Evolutionary conservation across 164 flowering plant species (phyloP).

Genomic region (Vitis rupestris): DNA sequence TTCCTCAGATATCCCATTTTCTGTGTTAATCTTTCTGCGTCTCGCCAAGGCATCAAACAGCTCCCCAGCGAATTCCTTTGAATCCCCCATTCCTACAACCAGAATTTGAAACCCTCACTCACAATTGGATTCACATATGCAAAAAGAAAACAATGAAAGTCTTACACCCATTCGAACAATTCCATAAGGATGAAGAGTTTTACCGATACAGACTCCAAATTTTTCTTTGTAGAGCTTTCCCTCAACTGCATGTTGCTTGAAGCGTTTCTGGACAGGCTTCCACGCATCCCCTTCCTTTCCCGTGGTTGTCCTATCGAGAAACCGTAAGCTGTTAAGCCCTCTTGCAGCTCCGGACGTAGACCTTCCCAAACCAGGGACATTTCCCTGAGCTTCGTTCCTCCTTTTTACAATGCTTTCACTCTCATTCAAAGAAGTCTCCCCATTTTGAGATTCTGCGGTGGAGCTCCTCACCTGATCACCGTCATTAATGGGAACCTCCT

Average conservation of each 20-base stretch:
- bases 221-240: conserved; percentile 60
- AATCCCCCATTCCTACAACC: conserved; percentile 75
- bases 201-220: conserved; percentile 83
- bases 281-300: conserved; percentile 81
- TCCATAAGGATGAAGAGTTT: neutral
- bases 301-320: conserved; percentile 58
- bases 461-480: neutral
- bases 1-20: conserved; percentile 49
- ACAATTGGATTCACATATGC: neutral
- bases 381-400: conserved; percentile 13
- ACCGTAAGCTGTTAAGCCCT: conserved; percentile 67
- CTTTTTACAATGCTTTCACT: conserved; percentile 21
- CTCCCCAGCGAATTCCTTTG: conserved; percentile 77
- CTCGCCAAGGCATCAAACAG: conserved; percentile 72
- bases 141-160: too few relatives aligned
- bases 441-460: neutral
- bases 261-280: conserved; percentile 69
- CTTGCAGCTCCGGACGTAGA: conserved; percentile 40
- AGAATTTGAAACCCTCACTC: neutral
- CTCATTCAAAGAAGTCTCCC: conserved; percentile 10
- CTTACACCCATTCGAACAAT: too few relatives aligned
- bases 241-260: conserved; percentile 45
- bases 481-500: conserved; percentile 22
- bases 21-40: conserved; percentile 40
- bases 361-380: conserved; percentile 29